Evolutionary conservation across 129 eudicot species (phyloP), one percentile per base, ranked within the genome.

Genomic region (Artemisia annua): DNA sequence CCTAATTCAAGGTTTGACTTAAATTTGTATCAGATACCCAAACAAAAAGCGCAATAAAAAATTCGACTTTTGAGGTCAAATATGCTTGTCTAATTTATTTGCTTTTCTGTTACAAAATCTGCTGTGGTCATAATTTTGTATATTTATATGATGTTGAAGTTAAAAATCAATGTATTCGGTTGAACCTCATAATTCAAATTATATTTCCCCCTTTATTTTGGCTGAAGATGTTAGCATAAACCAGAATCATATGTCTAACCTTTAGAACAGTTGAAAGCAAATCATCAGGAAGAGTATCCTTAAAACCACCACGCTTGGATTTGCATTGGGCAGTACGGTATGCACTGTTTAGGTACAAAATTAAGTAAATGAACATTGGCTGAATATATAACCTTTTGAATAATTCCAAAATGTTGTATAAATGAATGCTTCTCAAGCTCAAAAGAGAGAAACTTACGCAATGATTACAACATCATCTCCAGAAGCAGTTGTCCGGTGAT

Each of bases 381-480:
- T 64, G 5, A 35, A 32, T 18, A 43, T 32, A 52, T 6, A 53
- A 5, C 5, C 12, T 55, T 64, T 20, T 19, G 15, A 15, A 75
- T 39, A 17, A 54, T 55, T 48, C 1, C 18, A 13, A 63, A 16
- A 32, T 19, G 0, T 20, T 20, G 22, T 20, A 30, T 50, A 56
- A 48, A 57, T 76, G 69, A 24, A 53, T 12, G 19, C 11, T 11
- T 11, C 14, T 48, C 30, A 17, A 60, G 44, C 14, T 32, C 0
- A 60, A 78, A 63, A 48, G 6, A n/a, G 16, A 75, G 44, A 52
- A 69, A 80, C 91, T 86, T 87, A 95, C 97, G 96, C 97, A 51
- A 95, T 97, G 67, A 91, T 91, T 44, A 95, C 97, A 19, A 95
- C 93, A 69, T 95, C 99, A 48, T 95, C 97, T 66, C 91, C 94